Evolutionary conservation across 495 filamentous ascomycete genomes (phyloP), one percentile per base, ranked within the genome.

Genomic region (Copromyces sp.): DNA sequence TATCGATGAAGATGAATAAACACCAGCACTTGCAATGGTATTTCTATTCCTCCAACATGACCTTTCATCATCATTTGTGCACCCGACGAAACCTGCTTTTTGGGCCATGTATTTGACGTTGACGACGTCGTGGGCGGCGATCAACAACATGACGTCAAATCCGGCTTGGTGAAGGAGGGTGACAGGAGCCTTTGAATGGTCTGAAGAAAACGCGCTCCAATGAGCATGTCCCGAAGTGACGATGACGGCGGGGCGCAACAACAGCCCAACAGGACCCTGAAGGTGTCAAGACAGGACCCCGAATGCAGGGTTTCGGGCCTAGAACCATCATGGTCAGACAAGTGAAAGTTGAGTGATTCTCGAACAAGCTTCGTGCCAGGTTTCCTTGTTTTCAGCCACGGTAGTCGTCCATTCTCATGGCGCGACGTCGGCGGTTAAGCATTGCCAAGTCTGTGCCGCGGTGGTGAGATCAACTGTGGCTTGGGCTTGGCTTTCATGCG

Each of bases 91-190:
- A 77, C 78, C 70, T 74, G 77, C 73, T 79, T 81, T 81, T 75
- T 69, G 20, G 37, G 35, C 65, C 70, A 68, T 12, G 70, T 70
- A 53, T 70, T 69, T 17, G 17, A 29, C 24, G 12, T 37, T 37
- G 53, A 65, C 29, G 14, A 65, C 14, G 53, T 65, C 14, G 53
- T 17, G 9, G 37, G 44, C 29, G 17, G 20, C 20, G 76, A 80
- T 81, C 74, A 69, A 59, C 68, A 38, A 17, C 65, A 76, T 81
- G 80, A 81, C 80, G 80, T 81, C 80, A 80, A 77, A 70, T 16
- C 42, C 47, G 65, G 74, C 24, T 39, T 39, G 45, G 29, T 9
- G 53, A 35, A 65, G 53, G 40, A 69, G 39, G 68, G 68, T 53
- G 59, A 73, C 73, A 71, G 68, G 72, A 72, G 72, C 77, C 72